Conservation (phyloP, 495 filamentous ascomycete species). For the Oidiodendron maius region DNA sequence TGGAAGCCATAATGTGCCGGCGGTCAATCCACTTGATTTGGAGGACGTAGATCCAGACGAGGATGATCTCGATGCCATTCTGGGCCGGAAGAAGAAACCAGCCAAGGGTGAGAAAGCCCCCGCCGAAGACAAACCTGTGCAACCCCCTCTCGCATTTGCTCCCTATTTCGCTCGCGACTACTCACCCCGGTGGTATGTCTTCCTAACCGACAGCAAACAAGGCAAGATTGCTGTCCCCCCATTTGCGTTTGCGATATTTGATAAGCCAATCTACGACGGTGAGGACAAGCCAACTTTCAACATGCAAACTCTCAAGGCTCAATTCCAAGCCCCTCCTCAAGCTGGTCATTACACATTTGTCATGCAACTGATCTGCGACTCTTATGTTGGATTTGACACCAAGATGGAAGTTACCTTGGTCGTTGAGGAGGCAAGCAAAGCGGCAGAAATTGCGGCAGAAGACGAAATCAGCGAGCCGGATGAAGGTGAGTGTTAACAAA, state of each 20-base stretch:
- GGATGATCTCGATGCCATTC: constrained; percentile 81
- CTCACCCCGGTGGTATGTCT: constrained; percentile 85
- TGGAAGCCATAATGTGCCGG: constrained; percentile 65
- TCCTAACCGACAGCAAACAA: constrained; percentile 87
- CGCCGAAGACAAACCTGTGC: constrained; percentile 52
- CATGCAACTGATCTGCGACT: constrained; percentile 88
- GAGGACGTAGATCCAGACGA: constrained; percentile 91
- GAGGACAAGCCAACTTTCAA: constrained; percentile 78
- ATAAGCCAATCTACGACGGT: constrained; percentile 72
- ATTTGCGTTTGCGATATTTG: constrained; percentile 83
- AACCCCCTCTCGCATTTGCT: constrained; percentile 79
- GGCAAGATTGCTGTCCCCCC: constrained; percentile 94
- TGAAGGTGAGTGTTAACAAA: constrained; percentile 62
- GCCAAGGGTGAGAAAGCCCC: constrained; percentile 40
- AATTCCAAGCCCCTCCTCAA: constrained; percentile 94
- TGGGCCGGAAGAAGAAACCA: constrained; percentile 68
- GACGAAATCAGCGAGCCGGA: constrained; percentile 98
- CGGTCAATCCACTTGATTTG: constrained; percentile 69
- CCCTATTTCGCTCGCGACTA: constrained; percentile 87
- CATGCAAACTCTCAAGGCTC: constrained; percentile 92
- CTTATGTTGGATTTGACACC: constrained; percentile 87
- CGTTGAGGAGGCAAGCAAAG: constrained; percentile 88
- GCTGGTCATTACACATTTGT: constrained; percentile 86
- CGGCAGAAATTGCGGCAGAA: constrained; percentile 68
- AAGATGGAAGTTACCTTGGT: constrained; percentile 81